phyloP scores from a whole-genome alignment of 441 rosid genomes.

The Aquilaria agallochum region DNA sequence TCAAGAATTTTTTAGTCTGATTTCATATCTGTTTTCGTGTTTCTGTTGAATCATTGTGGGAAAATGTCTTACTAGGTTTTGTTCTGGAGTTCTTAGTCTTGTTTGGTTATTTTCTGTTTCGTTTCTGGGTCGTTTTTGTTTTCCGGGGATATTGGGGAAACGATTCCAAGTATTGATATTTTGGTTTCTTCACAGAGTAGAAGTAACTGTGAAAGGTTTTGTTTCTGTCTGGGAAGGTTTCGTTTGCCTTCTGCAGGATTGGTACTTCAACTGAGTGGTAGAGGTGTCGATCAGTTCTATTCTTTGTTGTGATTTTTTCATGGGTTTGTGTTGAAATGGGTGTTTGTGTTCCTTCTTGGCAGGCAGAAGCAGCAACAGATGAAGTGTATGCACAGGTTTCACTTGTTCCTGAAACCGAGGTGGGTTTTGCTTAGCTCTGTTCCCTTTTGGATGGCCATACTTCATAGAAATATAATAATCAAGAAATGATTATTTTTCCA shows the following conservation, averaged over 20 bases:
- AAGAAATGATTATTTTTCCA: not conserved
- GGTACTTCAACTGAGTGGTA: too few relatives aligned
- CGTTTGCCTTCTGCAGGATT: not conserved
- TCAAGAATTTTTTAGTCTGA: too few relatives aligned
- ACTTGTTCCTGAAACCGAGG: conserved; percentile 78
- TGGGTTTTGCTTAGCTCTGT: conserved; percentile 25
- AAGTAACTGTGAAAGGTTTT: conserved; percentile 7
- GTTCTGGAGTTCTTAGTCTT: conserved; percentile 4
- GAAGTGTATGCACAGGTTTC: conserved; percentile 93
- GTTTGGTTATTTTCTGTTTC: conserved; percentile 14
- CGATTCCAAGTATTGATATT: not conserved
- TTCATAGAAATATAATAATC: not conserved
- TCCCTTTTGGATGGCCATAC: conserved; percentile 6
- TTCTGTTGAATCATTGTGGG: conserved; percentile 4
- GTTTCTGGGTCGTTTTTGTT: conserved; percentile 1
- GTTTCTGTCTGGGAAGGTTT: not conserved
- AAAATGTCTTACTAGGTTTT: not conserved
- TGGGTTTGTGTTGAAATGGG: conserved; percentile 16
- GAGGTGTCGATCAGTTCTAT: not conserved
- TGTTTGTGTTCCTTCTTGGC: conserved; percentile 15
- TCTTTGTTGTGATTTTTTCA: not conserved
- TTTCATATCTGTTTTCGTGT: too few relatives aligned
- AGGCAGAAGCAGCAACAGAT: conserved; percentile 89
- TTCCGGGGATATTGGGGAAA: not conserved
- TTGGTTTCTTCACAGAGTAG: not conserved